A percentile compares a stretch with the other conserved stretches of the same genome.
These are phyloP conservation scores for Crithidia bombi DNA, from an alignment of 208 protist genomes.

Conservation along the genomic window DNA sequence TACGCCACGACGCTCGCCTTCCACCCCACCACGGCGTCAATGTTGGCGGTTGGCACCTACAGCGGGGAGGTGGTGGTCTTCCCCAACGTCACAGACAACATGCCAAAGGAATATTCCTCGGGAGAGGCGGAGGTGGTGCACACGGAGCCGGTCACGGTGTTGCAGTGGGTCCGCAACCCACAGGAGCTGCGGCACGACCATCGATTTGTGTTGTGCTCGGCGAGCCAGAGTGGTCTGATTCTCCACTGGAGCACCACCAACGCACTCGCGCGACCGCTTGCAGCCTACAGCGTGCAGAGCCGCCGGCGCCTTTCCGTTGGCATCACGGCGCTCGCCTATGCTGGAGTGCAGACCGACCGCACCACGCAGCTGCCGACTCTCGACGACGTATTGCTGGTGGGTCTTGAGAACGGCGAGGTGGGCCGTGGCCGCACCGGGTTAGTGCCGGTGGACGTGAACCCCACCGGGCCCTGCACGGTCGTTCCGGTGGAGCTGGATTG, in stretches of 20 bases:
- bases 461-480: slow-evolving; percentile 15
- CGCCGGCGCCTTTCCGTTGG: slow-evolving; percentile 57
- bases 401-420: slow-evolving; percentile 89
- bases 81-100: slow-evolving; percentile 56
- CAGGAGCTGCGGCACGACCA: slow-evolving; percentile 59
- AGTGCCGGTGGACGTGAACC: slow-evolving; percentile 27
- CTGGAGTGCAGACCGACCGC: slow-evolving; percentile 26
- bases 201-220: slow-evolving; percentile 77
- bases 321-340: slow-evolving; percentile 65
- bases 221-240: slow-evolving; percentile 77
- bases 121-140: slow-evolving; percentile 38
- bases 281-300: slow-evolving; percentile 62
- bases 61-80: slow-evolving; percentile 86
- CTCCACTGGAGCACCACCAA: slow-evolving; percentile 76
- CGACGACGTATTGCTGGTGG: slow-evolving; percentile 70
- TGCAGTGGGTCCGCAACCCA: slow-evolving; percentile 82
- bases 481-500: slow-evolving; percentile 75
- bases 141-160: slow-evolving; percentile 74
- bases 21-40: slow-evolving; percentile 74
- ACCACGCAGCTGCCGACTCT: slow-evolving; percentile 44
- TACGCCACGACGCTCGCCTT: slow-evolving; percentile 87
- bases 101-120: slow-evolving; percentile 50
- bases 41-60: slow-evolving; percentile 91
- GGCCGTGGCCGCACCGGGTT: slow-evolving; percentile 67
- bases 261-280: slow-evolving; percentile 64